Evolutionary conservation across 2,329 filamentous ascomycete species (phyloP).

Genomic region (Phyllosticta citrichinensis): DNA sequence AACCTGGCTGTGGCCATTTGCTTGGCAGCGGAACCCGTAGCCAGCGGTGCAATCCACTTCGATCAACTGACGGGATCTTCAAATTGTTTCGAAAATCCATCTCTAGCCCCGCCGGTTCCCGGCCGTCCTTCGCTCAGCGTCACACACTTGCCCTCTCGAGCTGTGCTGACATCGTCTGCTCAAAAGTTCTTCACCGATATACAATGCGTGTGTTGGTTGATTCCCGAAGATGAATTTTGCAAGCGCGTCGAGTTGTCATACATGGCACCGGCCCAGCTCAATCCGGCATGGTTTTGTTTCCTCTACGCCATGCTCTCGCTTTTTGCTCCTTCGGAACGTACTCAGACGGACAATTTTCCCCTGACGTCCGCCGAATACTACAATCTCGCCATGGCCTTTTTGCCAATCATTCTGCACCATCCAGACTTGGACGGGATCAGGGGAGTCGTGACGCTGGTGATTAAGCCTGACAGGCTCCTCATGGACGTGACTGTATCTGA

Average conservation of each 20-base stretch:
- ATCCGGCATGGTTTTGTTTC: background rate
- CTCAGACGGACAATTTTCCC: background rate
- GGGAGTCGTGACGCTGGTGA: background rate
- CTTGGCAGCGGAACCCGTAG: background rate
- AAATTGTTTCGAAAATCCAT: background rate
- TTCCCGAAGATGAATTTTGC: background rate
- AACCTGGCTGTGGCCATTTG: background rate
- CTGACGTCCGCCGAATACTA: background rate
- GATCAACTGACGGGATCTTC: background rate
- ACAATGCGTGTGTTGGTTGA: background rate
- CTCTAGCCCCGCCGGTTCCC: background rate
- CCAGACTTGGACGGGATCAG: background rate
- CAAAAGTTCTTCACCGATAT: background rate
- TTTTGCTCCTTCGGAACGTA: background rate
- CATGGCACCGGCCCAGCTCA: background rate
- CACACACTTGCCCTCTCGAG: background rate
- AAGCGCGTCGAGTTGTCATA: background rate
- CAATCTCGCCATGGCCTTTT: background rate
- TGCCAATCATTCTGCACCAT: background rate
- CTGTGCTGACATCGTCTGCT: background rate
- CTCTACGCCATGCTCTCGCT: background rate
- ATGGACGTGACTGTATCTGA: background rate
- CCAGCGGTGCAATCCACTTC: background rate
- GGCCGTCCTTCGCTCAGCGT: background rate
- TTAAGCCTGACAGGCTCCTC: background rate